Evolutionary conservation across 768 basidiomycete genomes (phyloP).

Genomic region (Austroboletus festivus): DNA sequence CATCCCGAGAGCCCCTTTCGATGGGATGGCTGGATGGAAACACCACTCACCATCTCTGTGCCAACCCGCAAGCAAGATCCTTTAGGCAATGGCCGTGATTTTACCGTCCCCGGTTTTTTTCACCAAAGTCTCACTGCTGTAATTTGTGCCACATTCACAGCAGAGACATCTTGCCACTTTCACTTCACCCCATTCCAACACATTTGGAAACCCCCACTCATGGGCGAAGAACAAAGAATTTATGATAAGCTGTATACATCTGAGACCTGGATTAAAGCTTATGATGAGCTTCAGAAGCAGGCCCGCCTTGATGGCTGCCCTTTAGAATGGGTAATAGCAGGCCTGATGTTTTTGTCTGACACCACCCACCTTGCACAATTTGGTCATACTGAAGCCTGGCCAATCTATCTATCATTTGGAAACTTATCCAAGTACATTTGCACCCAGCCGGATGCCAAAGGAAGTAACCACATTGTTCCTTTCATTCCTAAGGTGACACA

Average conservation of each 20-base stretch:
- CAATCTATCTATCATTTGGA: background rate
- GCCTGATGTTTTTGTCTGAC: background rate
- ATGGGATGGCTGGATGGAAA: background rate
- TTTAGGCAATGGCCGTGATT: background rate
- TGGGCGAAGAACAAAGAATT: background rate
- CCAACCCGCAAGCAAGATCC: background rate
- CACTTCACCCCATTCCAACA: conserved; percentile 24
- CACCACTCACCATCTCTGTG: background rate
- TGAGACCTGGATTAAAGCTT: background rate
- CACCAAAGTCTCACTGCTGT: background rate
- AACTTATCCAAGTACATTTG: background rate
- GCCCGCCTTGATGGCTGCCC: conserved; percentile 7
- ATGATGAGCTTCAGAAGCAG: conserved; percentile 16
- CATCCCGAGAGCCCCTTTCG: background rate
- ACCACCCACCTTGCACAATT: conserved; percentile 10
- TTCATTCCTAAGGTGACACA: too few relatives aligned
- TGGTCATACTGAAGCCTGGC: conserved; percentile 13
- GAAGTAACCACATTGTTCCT: too few relatives aligned
- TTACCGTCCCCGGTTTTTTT: background rate
- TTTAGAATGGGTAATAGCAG: conserved; percentile 3
- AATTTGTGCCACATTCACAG: conserved; percentile 6
- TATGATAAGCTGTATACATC: background rate
- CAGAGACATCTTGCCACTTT: conserved; percentile 3
- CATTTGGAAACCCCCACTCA: background rate
- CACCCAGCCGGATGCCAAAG: too few relatives aligned